Conservation (phyloP, 108 stramenopile species). For the Poteriospumella lacustris region DNA sequence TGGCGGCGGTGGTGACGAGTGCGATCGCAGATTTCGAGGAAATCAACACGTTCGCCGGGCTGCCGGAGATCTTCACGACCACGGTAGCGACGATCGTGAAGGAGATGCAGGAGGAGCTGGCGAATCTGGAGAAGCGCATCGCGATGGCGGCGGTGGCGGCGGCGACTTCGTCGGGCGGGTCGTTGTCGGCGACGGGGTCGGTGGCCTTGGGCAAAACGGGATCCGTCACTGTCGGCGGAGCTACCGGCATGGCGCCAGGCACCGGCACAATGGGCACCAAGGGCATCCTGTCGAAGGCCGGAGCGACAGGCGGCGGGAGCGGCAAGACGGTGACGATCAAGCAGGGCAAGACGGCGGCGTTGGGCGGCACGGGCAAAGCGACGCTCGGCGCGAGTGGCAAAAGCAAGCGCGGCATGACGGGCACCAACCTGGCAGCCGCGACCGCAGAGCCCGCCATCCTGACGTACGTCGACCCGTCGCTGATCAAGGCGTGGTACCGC, state of each 20-base stretch:
- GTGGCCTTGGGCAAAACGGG: background rate
- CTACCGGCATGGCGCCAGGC: too few species aligned
- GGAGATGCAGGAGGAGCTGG: background rate
- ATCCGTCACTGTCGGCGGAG: too few species aligned
- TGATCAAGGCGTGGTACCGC: slow-evolving; percentile 4
- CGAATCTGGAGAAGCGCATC: background rate
- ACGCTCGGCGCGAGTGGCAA: too few species aligned
- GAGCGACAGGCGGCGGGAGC: background rate
- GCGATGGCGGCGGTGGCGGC: background rate
- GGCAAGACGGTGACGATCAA: background rate
- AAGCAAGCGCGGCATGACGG: too few species aligned
- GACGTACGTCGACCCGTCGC: background rate
- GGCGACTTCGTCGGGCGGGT: background rate
- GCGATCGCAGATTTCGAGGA: slow-evolving; percentile 29
- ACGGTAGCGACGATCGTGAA: background rate
- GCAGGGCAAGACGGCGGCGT: background rate
- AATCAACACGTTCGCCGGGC: slow-evolving; percentile 25
- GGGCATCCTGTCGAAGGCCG: background rate
- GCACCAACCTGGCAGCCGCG: background rate
- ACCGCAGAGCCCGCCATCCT: background rate
- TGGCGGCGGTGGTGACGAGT: background rate
- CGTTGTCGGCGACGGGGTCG: background rate
- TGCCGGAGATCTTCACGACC: background rate
- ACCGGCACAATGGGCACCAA: background rate
- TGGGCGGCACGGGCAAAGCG: background rate